Base-by-base conservation (phyloP, 2,329 filamentous ascomycete genomes). In the Bipolaris oryzae region DNA sequence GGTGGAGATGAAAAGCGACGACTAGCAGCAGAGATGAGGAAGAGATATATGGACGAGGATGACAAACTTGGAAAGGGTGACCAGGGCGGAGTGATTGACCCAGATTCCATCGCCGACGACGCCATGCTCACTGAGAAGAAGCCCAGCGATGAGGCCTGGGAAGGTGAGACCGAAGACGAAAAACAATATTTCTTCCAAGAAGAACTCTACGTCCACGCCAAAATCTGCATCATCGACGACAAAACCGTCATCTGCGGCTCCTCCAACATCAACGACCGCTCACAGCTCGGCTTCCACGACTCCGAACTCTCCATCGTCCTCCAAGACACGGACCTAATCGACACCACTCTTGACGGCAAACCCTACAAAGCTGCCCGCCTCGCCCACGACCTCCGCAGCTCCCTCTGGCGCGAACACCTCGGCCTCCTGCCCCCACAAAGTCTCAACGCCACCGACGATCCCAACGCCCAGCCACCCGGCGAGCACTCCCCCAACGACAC, bases 131-230 rank as follows among this genome's bases (percentile, higher is more conserved):
- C 84, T 63, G 79, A 87, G 74, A 74, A 85, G 73, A 79, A 83
- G 82, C 77, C 86, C 68, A 83, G 82, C 3, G 87, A 91, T 9
- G 91, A 96, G 74, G 69, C 79, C 0, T 97, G 92, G 90, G 89
- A 93, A 15, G 89, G 90, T 15, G 80, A 82, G 0, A 79, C 86
- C 0, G 85, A 94, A 64, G 85, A 85, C 1, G 95, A 98, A 75
- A 89, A 92, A 55, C 84, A 89, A 51, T 91, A 96, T 72, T 96
- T 95, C 81, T 89, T 98, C 57, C 94, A 96, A 73, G 95, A 99
- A 74, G 94, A 99, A 76, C 84, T 98, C 1, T 99, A 99, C 74
- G 89, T 98, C 45, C 95, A 99, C 75, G 90, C 87, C 25, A 99
- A 98, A 79, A 83, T 97, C 51, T 84, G 95, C 64, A 94, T 97